These are phyloP conservation scores for Aspergillus asperescens DNA, from an alignment of 495 filamentous ascomycete genomes.

Conservation along the genomic window DNA sequence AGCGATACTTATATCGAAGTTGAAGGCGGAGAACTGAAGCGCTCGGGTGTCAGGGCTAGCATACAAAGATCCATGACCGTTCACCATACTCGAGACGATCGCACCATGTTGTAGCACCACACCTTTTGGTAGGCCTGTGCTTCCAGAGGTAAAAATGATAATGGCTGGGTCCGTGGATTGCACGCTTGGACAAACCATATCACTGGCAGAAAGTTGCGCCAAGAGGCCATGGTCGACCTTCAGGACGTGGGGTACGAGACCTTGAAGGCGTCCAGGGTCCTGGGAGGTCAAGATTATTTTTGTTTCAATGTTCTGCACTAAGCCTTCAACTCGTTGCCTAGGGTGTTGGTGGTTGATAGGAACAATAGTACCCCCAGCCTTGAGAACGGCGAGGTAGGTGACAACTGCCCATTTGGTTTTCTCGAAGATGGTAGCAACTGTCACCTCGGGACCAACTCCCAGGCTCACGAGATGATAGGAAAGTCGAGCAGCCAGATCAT, in stretches of 20 bases:
- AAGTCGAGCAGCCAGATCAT: neutral
- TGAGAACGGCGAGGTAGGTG: conserved; percentile 6
- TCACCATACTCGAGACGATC: conserved; percentile 6
- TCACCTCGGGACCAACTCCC: neutral
- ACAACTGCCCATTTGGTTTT: conserved; percentile 10
- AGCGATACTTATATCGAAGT: conserved; percentile 9
- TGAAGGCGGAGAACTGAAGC: conserved; percentile 6
- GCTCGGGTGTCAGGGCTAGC: conserved; percentile 2
- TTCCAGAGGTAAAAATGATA: conserved; percentile 11
- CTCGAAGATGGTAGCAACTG: conserved; percentile 1
- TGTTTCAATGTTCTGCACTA: neutral
- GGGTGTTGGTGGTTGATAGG: conserved; percentile 8
- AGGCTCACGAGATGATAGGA: neutral
- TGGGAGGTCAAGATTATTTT: conserved; percentile 2
- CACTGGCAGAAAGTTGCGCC: neutral
- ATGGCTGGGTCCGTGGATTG: neutral
- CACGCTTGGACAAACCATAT: neutral
- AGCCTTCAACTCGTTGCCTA: neutral
- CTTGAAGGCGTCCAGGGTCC: neutral
- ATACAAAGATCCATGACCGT: conserved; percentile 3
- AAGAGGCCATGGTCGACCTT: neutral
- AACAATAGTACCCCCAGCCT: conserved; percentile 6
- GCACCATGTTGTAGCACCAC: conserved; percentile 4
- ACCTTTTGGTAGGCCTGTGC: conserved; percentile 8
- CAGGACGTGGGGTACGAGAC: neutral